phyloP scores from a whole-genome alignment of 1,139 yeast species.

The Hemisphaericaspora subhashii region DNA sequence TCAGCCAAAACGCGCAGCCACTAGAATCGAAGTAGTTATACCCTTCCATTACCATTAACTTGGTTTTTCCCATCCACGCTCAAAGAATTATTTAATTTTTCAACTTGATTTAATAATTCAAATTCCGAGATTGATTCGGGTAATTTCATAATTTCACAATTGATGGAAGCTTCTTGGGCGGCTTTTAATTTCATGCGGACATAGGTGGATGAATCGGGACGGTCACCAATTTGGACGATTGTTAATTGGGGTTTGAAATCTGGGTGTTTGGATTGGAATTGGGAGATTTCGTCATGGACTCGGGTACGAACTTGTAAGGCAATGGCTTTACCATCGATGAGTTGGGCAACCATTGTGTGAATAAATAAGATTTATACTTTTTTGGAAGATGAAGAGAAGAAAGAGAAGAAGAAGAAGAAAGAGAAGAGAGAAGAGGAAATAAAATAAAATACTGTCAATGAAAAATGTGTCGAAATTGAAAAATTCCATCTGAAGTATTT shows the following conservation, averaged over 20 bases:
- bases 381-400: slow-evolving; percentile 5
- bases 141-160: slow-evolving; percentile 66
- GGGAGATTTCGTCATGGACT: slow-evolving; percentile 54
- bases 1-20: slow-evolving; percentile 67
- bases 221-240: slow-evolving; percentile 85
- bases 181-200: slow-evolving; percentile 94
- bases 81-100: slow-evolving; percentile 62
- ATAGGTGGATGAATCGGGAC: slow-evolving; percentile 93
- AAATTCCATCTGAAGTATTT: too few species aligned
- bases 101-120: slow-evolving; percentile 60
- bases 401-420: slow-evolving; percentile 2
- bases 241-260: slow-evolving; percentile 75
- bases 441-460: neutral
- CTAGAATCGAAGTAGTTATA: too few species aligned
- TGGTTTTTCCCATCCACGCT: slow-evolving; percentile 86
- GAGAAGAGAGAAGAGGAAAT: neutral
- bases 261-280: slow-evolving; percentile 53
- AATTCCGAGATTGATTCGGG: slow-evolving; percentile 60
- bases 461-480: neutral
- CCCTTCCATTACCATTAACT: too few species aligned
- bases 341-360: slow-evolving; percentile 33
- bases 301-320: slow-evolving; percentile 56
- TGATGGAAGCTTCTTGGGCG: slow-evolving; percentile 79
- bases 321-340: slow-evolving; percentile 72
- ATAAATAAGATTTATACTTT: neutral